Conservation (phyloP, 164 flowering plant genomes). For the Magnolia kwangsiensis region DNA sequence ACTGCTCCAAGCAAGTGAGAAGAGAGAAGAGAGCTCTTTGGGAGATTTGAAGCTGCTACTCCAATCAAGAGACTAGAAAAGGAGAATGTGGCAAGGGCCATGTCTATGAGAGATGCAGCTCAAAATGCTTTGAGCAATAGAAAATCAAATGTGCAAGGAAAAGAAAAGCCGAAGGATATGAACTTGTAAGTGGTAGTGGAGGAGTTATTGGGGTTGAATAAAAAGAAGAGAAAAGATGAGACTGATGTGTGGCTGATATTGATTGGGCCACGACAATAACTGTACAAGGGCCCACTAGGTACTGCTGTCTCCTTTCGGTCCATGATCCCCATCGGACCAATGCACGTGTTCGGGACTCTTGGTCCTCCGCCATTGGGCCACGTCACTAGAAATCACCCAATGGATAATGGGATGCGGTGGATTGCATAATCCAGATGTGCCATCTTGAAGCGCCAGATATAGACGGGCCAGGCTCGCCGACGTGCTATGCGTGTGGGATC, state of each 20-base stretch:
- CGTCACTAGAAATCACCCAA: conserved; percentile 35
- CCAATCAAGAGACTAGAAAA: conserved; percentile 33
- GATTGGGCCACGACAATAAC: too few relatives aligned
- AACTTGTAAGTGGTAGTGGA: neutral
- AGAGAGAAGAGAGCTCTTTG: conserved; percentile 13
- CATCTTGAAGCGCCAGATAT: too few relatives aligned
- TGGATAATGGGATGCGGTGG: conserved; percentile 24
- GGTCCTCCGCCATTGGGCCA: conserved; percentile 41
- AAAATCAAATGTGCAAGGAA: neutral
- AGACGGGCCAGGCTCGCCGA: too few relatives aligned
- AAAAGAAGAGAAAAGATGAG: neutral
- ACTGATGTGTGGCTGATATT: conserved; percentile 9
- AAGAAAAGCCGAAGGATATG: neutral
- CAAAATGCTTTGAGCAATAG: neutral
- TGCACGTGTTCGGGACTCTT: conserved; percentile 5
- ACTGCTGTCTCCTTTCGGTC: neutral
- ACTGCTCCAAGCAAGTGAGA: conserved; percentile 31
- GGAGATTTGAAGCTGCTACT: conserved; percentile 28
- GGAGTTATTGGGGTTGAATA: neutral
- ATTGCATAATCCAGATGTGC: too few relatives aligned
- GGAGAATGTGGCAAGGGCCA: conserved; percentile 61
- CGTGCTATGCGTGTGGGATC: too few relatives aligned
- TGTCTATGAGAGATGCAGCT: conserved; percentile 7
- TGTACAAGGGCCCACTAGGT: neutral
- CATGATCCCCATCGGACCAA: neutral